phyloP scores from a whole-genome alignment of 208 protist species.

The Acanthamoeba royreba region DNA sequence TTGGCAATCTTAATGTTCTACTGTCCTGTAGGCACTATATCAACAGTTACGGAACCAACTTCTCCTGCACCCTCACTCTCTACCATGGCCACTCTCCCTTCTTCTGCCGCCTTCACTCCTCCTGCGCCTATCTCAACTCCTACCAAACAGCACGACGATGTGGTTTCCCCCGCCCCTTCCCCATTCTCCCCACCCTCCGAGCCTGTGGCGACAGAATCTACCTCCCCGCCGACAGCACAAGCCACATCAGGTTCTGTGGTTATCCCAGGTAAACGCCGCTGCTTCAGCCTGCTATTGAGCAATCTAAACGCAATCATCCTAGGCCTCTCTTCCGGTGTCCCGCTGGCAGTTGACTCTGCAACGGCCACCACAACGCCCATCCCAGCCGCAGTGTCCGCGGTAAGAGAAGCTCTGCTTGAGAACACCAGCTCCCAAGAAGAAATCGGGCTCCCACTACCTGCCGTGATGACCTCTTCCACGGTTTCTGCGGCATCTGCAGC shows the following conservation, averaged over 20 bases:
- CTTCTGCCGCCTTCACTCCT: background rate
- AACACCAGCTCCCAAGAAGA: too few relatives aligned
- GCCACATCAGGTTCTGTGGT: background rate
- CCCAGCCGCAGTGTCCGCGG: too few relatives aligned
- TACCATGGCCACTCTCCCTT: background rate
- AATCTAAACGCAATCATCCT: too few relatives aligned
- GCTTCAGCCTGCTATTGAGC: too few relatives aligned
- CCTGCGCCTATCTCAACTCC: background rate
- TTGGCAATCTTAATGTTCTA: background rate
- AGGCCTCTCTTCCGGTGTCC: too few relatives aligned
- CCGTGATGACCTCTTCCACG: background rate
- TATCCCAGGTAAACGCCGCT: too few relatives aligned
- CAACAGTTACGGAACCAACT: background rate
- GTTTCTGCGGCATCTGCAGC: background rate
- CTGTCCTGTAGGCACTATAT: background rate
- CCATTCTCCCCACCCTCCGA: background rate
- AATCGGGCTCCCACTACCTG: too few relatives aligned
- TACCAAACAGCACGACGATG: background rate
- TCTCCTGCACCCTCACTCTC: background rate
- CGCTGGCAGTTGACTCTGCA: too few relatives aligned
- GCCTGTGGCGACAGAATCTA: background rate
- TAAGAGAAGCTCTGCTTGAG: too few relatives aligned
- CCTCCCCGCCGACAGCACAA: background rate
- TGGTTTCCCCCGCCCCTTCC: background rate
- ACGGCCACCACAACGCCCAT: too few relatives aligned